Evolutionary conservation across 1,284 basidiomycete genomes (phyloP).

Genomic region (Lentinula novae-zelandiae): DNA sequence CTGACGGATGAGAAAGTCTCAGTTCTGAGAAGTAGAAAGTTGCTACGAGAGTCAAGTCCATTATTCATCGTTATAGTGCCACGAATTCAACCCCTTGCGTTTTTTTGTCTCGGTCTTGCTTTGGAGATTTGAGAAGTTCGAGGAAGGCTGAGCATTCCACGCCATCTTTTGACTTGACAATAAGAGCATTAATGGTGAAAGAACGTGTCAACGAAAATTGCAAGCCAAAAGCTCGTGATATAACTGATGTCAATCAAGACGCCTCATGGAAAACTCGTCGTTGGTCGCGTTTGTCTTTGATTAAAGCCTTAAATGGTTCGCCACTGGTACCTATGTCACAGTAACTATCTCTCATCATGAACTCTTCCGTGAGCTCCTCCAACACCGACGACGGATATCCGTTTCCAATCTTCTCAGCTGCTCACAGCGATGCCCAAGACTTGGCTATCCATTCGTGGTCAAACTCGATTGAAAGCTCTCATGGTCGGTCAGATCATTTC

Average conservation of each 20-base stretch:
- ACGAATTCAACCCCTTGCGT: too few relatives aligned
- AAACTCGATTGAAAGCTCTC: background rate
- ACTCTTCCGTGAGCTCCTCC: background rate
- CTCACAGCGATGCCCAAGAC: background rate
- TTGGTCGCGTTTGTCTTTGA: background rate
- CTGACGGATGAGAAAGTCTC: too few relatives aligned
- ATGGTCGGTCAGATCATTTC: background rate
- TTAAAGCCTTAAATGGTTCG: background rate
- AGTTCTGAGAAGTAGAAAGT: too few relatives aligned
- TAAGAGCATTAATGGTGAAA: too few relatives aligned
- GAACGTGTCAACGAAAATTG: too few relatives aligned
- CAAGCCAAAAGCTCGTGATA: too few relatives aligned
- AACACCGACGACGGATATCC: background rate
- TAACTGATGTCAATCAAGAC: background rate
- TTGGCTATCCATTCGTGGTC: background rate
- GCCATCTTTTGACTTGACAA: too few relatives aligned
- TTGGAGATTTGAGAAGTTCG: too few relatives aligned
- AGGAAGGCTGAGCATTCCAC: too few relatives aligned
- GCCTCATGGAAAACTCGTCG: background rate
- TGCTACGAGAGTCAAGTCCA: too few relatives aligned
- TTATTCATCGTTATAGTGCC: too few relatives aligned
- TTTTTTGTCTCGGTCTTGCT: too few relatives aligned
- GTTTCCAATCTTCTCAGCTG: background rate
- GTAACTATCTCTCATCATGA: background rate
- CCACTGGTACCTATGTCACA: background rate